A percentile compares a stretch with the other conserved stretches of the same genome.
phyloP scores from a whole-genome alignment of 306 rosid genomes.

The Acmispon strigosus region DNA sequence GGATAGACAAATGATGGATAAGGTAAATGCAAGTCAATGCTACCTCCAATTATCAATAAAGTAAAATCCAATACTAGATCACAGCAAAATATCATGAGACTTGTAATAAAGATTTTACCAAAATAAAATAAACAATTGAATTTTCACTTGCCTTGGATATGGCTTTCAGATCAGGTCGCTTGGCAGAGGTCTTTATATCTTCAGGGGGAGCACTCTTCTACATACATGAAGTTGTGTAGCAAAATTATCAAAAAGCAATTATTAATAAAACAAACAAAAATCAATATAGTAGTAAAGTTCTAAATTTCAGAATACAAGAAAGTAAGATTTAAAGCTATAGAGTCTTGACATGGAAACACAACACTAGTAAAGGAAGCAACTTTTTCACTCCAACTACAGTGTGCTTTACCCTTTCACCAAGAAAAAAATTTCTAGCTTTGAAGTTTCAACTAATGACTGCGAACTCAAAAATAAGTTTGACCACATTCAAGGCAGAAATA shows the following conservation, averaged over 20 bases:
- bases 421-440: background rate
- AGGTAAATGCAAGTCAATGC: background rate
- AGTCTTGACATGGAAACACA: conserved; percentile 1
- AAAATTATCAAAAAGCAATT: background rate
- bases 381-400: background rate
- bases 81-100: background rate
- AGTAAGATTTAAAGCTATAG: background rate
- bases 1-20: background rate
- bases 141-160: conserved; percentile 56
- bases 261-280: background rate
- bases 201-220: conserved; percentile 27
- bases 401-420: background rate
- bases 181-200: conserved; percentile 33
- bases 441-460: background rate
- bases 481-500: background rate
- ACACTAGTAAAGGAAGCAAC: background rate
- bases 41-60: background rate
- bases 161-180: conserved; percentile 95
- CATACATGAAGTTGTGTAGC: background rate
- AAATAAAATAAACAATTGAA: background rate
- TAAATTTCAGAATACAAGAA: background rate
- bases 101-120: background rate
- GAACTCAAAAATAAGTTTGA: background rate
- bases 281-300: background rate
- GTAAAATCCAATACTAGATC: background rate